phyloP scores from a whole-genome alignment of 768 basidiomycete genomes.

The Kwoniella dendrophila region DNA sequence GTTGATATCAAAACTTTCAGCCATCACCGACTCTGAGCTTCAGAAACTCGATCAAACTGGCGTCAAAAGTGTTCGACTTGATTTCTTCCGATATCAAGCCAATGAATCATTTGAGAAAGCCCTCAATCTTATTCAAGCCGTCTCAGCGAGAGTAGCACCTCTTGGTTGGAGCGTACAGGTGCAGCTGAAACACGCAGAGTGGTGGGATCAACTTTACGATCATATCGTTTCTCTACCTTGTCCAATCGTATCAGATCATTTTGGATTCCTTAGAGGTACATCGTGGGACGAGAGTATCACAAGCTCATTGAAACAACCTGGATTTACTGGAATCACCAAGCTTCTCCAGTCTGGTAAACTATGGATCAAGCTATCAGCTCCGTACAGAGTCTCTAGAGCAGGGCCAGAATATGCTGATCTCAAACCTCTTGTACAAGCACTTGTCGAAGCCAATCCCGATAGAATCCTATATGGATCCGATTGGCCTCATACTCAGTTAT shows the following conservation, averaged over 20 bases:
- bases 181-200: not conserved
- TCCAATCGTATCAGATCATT: not conserved
- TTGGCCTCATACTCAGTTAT: conserved; percentile 39
- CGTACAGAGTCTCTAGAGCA: conserved; percentile 29
- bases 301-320: not conserved
- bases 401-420: conserved; percentile 26
- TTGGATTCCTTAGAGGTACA: not conserved
- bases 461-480: conserved; percentile 32
- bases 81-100: not conserved
- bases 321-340: not conserved
- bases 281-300: not conserved
- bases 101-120: not conserved
- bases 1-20: not conserved
- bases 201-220: not conserved
- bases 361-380: conserved; percentile 38
- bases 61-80: not conserved
- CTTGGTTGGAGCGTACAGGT: not conserved
- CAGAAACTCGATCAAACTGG: no score
- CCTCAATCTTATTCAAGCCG: not conserved
- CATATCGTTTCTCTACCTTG: not conserved
- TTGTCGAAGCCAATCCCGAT: conserved; percentile 35
- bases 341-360: conserved; percentile 3
- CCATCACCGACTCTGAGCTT: not conserved
- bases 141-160: not conserved
- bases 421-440: conserved; percentile 24